Evolutionary conservation across 2,329 filamentous ascomycete species (phyloP).

Genomic region (Beauveria scarabaeidicola): DNA sequence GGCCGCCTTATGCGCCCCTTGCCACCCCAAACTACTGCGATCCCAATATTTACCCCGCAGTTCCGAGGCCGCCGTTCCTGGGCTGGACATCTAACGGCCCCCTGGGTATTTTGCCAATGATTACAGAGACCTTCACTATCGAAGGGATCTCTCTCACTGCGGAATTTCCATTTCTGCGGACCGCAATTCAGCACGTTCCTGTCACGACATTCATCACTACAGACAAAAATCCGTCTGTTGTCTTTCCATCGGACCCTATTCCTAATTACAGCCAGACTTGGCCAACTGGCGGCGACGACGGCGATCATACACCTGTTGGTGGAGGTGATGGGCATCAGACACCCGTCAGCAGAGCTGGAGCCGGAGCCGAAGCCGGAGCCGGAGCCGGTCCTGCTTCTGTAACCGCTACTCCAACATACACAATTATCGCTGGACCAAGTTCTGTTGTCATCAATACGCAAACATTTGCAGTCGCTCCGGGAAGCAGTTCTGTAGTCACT

Average conservation of each 20-base stretch:
- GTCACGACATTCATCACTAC: conserved; percentile 41
- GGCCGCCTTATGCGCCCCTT: conserved; percentile 35
- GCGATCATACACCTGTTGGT: neutral
- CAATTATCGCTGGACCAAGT: conserved; percentile 35
- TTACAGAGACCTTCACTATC: conserved; percentile 3
- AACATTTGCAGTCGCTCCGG: conserved; percentile 32
- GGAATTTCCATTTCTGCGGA: neutral
- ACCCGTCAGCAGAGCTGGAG: neutral
- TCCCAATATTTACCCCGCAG: conserved; percentile 9
- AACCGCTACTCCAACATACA: conserved; percentile 22
- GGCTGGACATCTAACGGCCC: neutral
- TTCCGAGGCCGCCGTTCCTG: neutral
- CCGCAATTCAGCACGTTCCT: conserved; percentile 2
- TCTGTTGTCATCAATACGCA: conserved; percentile 39
- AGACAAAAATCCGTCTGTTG: conserved; percentile 46
- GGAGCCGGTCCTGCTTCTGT: neutral
- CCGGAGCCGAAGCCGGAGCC: too few relatives aligned
- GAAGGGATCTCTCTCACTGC: neutral
- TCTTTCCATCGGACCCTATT: conserved; percentile 29
- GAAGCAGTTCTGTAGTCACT: conserved; percentile 33
- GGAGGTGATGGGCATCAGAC: neutral
- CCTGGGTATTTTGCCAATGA: neutral
- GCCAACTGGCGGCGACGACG: neutral
- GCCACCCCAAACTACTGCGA: conserved; percentile 31
- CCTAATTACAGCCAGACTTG: conserved; percentile 4